These are phyloP conservation scores for Nepenthes alata DNA, from an alignment of 179 eudicot species.

Conservation along the genomic window DNA sequence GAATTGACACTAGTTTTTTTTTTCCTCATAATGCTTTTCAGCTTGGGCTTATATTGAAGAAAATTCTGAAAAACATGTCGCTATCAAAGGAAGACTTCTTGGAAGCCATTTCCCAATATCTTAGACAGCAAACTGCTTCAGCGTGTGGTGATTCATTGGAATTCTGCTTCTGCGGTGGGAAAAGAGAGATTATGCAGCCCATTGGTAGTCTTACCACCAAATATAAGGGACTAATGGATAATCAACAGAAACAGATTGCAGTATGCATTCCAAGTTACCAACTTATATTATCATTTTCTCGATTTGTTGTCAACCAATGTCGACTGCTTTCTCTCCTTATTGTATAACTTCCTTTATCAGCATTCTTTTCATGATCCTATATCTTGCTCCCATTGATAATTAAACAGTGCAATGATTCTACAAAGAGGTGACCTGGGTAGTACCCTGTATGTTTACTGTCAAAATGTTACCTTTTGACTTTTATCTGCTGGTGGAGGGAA, in stretches of 20 bases:
- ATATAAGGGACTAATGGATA: slow-evolving; percentile 26
- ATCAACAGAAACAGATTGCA: slow-evolving; percentile 59
- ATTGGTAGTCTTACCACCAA: slow-evolving; percentile 13
- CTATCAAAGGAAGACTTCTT: slow-evolving; percentile 49
- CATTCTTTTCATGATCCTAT: background rate
- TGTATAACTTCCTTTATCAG: background rate
- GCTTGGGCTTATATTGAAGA: slow-evolving; percentile 68
- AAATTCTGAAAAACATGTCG: slow-evolving; percentile 33
- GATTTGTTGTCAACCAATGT: background rate
- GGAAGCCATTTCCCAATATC: slow-evolving; percentile 53
- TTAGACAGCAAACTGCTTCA: slow-evolving; percentile 33
- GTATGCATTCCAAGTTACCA: slow-evolving; percentile 19
- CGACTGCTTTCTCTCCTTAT: background rate
- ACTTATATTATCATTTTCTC: background rate
- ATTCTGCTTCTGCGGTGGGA: slow-evolving; percentile 70
- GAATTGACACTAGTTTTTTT: background rate
- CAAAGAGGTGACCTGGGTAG: too few relatives aligned
- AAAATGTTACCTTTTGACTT: too few relatives aligned
- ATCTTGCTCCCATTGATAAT: background rate
- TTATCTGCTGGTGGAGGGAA: too few relatives aligned
- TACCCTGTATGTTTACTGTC: too few relatives aligned
- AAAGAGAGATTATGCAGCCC: slow-evolving; percentile 19
- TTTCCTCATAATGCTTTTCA: slow-evolving; percentile 12
- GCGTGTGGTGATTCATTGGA: slow-evolving; percentile 33
- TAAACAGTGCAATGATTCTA: too few relatives aligned